A percentile compares a stretch with the other conserved stretches of the same genome.
These are phyloP conservation scores for Tephrocybe sp. DNA, from an alignment of 768 basidiomycete species.

Conservation along the genomic window DNA sequence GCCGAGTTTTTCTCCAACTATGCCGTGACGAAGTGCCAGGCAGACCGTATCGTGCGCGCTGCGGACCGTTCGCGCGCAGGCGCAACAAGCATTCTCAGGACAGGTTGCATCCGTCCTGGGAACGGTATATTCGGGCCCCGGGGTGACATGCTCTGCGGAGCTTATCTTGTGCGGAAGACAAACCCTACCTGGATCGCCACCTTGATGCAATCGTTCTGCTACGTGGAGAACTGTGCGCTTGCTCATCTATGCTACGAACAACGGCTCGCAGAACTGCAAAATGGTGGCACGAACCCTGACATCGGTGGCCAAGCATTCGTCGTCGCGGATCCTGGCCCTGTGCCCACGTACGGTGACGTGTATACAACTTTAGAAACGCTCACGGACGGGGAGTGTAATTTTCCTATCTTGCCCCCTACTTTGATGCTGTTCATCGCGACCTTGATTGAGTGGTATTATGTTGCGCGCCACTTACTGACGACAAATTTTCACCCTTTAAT, in stretches of 20 bases:
- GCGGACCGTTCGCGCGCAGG: slow-evolving; percentile 33
- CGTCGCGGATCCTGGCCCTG: slow-evolving; percentile 65
- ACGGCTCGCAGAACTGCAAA: slow-evolving; percentile 56
- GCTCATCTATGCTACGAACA: slow-evolving; percentile 76
- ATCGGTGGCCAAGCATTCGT: slow-evolving; percentile 74
- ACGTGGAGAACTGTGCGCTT: slow-evolving; percentile 75
- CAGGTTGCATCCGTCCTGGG: slow-evolving; percentile 77
- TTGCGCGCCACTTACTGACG: slow-evolving; percentile 42
- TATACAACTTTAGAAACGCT: slow-evolving; percentile 56
- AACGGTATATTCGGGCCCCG: slow-evolving; percentile 77
- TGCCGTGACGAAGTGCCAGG: slow-evolving; percentile 61
- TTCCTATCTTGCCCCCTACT: slow-evolving; percentile 59
- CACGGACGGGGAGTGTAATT: slow-evolving; percentile 54
- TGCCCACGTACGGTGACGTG: slow-evolving; percentile 62
- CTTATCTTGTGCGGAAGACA: slow-evolving; percentile 56
- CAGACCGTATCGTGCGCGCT: slow-evolving; percentile 47
- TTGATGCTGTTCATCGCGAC: slow-evolving; percentile 64
- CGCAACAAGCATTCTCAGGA: slow-evolving; percentile 42
- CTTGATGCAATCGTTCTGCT: slow-evolving; percentile 63
- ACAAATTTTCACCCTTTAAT: slow-evolving; percentile 27
- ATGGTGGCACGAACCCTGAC: slow-evolving; percentile 45
- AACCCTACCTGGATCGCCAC: slow-evolving; percentile 65
- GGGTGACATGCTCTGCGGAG: slow-evolving; percentile 67
- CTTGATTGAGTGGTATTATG: slow-evolving; percentile 56
- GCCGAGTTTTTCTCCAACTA: slow-evolving; percentile 79